Base-by-base conservation (phyloP, 179 eudicot species). In the Sideroxylon spinosum region DNA sequence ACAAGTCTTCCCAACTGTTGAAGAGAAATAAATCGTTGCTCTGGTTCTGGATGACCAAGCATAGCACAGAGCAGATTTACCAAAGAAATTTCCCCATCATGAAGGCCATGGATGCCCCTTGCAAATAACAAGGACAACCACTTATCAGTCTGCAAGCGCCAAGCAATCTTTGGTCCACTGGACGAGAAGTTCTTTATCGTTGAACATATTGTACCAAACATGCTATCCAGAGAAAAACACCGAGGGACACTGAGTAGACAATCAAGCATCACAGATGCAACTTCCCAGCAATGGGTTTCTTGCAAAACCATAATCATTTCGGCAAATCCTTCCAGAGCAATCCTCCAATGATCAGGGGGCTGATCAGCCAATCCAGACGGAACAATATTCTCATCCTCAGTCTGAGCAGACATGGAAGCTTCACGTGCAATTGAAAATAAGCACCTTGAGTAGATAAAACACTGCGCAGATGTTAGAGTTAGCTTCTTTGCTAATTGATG, bases 21-120 rank as follows among this genome's bases (percentile, higher is more conserved):
- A 68, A 93, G 88, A 49, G 93, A 93, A 76, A 87, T 86, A 78
- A 84, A 91, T 14, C 94, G 91, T 59, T 88, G 97, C 80, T 93
- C 97, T 13, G 97, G 97, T 76, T 93, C 97, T 50, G 85, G 85
- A 86, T 93, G 97, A 61, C 89, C 85, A 81, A 93, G 76, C 91
- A 91, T 85, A 79, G 84, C 76, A 73, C 80, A 80, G 81, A 93
- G 78, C 61, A 91, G 82, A 76, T 88, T 89, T 68, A 84, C 63
- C 28, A 93, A 73, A 76, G 85, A 81, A 70, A 69, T 60, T 78
- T 91, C 90, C 82, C 83, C 77, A 78, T 87, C 88, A 68, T 81
- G 80, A 82, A 83, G 32, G 78, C 68, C 65, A 49, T 87, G 80
- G 44, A 86, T 76, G 64, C 91, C 90, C 82, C 92, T 84, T 32